Base-by-base conservation (phyloP, 805 yeast species). In the Wickerhamomyces alni region DNA sequence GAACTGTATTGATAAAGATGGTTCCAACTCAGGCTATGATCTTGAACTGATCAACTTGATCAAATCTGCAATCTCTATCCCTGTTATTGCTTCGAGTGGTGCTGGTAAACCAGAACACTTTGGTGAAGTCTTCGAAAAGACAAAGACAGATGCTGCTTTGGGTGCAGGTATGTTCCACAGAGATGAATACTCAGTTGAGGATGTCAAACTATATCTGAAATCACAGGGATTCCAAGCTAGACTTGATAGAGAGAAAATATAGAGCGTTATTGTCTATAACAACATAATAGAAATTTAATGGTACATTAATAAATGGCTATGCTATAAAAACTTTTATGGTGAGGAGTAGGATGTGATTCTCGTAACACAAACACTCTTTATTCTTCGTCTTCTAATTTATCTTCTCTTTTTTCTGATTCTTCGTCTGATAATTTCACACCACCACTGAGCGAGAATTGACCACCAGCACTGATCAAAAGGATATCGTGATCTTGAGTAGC, bases 101-200 rank as follows among this genome's bases (percentile, higher is more conserved):
- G 99, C 99, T 6, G 99, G 99, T 37, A 76, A 67, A 17, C 99
- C 99, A 2, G 74, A 69, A 36, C 98, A 93, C 64, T 93, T 93
- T 59, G 78, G 77, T 46, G 87, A 93, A 47, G 99, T 87, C 2
- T 93, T 93, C 56, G 70, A 68, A 34, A 69, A 81, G 33, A 88
- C 97, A 13, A 70, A 74, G 6, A 82, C 93, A 1, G 99, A 93
- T 65, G 99, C 99, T 32, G 98, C 99, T 15, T 71, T 93, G 30
- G 99, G 99, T 29, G 99, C 99, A 4, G 99, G 99, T 33, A 83
- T 93, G 82, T 93, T 93, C 70, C 99, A 93, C 67, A 74, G 99
- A 58, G 89, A 86, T 17, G 98, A 91, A 54, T 93, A 83, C 62
- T 80, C 87, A 11, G 97, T 93, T 15, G 72, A 74, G 36, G 80